Evolutionary conservation across 2,329 filamentous ascomycete genomes (phyloP).

Genomic region (Helminthosporium solani): DNA sequence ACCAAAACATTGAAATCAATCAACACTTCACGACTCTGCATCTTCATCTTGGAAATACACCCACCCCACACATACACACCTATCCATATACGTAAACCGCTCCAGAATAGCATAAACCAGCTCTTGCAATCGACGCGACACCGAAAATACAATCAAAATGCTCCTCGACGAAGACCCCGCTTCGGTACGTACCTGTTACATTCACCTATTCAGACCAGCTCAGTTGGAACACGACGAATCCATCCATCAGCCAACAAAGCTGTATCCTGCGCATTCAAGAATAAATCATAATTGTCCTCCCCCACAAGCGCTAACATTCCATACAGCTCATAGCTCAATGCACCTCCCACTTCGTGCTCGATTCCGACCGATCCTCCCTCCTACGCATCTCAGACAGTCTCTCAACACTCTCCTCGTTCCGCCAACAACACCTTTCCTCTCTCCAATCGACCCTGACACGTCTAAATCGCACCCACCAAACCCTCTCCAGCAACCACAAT

Average conservation of each 20-base stretch:
- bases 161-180: slow-evolving; percentile 92
- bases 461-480: slow-evolving; percentile 73
- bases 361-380: slow-evolving; percentile 81
- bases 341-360: slow-evolving; percentile 91
- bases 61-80: not conserved
- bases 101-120: not conserved
- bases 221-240: slow-evolving; percentile 12
- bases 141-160: slow-evolving; percentile 59
- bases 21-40: slow-evolving; percentile 27
- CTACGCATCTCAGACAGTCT: slow-evolving; percentile 82
- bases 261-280: not conserved
- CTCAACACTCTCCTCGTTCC: slow-evolving; percentile 77
- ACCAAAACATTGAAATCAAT: slow-evolving; percentile 34
- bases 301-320: slow-evolving; percentile 15
- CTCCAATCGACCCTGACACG: slow-evolving; percentile 47
- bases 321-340: slow-evolving; percentile 84
- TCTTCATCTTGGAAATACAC: not conserved
- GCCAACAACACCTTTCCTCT: slow-evolving; percentile 66
- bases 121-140: slow-evolving; percentile 7
- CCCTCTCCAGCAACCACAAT: slow-evolving; percentile 71
- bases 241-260: too few relatives aligned
- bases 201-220: not conserved
- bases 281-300: slow-evolving; percentile 1
- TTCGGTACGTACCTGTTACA: slow-evolving; percentile 60
- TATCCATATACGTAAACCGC: too few relatives aligned